These are phyloP conservation scores for Tubosaeta sp. DNA, from an alignment of 768 basidiomycete genomes.

Conservation along the genomic window DNA sequence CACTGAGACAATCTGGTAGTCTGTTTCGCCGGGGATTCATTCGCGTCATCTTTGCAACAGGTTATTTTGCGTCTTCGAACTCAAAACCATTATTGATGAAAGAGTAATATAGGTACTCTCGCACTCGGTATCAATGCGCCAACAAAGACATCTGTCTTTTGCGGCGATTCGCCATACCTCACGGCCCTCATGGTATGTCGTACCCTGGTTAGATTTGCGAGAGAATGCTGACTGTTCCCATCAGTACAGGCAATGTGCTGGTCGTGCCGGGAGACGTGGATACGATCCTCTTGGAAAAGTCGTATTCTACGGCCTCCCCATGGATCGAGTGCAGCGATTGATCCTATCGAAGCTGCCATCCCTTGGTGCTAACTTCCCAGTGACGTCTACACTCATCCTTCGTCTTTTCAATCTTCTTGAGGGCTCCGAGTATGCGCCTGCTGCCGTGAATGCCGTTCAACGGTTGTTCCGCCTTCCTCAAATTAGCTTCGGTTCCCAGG, in stretches of 20 bases:
- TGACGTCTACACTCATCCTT: conserved; percentile 61
- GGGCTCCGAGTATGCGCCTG: conserved; percentile 49
- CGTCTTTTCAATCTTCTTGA: conserved; percentile 63
- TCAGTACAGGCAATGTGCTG: conserved; percentile 71
- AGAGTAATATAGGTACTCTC: conserved; percentile 46
- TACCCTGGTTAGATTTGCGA: background rate
- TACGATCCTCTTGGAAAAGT: conserved; percentile 68
- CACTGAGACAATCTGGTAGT: conserved; percentile 1
- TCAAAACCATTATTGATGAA: background rate
- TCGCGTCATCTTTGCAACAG: conserved; percentile 64
- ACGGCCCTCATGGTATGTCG: conserved; percentile 54
- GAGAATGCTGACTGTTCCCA: background rate
- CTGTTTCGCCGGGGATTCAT: conserved; percentile 61
- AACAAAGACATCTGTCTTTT: conserved; percentile 60
- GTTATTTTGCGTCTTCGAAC: conserved; percentile 23
- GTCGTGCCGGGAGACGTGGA: conserved; percentile 69
- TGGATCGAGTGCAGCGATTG: conserved; percentile 61
- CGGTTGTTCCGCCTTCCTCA: conserved; percentile 55
- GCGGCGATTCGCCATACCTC: conserved; percentile 55
- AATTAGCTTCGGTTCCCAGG: conserved; percentile 52
- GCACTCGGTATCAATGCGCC: conserved; percentile 77
- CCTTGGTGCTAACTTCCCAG: conserved; percentile 59
- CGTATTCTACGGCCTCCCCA: conserved; percentile 64
- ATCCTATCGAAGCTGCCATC: conserved; percentile 60
- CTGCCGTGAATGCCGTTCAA: conserved; percentile 46